These are phyloP conservation scores for Komagataea norvegica DNA, from an alignment of 1,139 yeast genomes.

Conservation along the genomic window DNA sequence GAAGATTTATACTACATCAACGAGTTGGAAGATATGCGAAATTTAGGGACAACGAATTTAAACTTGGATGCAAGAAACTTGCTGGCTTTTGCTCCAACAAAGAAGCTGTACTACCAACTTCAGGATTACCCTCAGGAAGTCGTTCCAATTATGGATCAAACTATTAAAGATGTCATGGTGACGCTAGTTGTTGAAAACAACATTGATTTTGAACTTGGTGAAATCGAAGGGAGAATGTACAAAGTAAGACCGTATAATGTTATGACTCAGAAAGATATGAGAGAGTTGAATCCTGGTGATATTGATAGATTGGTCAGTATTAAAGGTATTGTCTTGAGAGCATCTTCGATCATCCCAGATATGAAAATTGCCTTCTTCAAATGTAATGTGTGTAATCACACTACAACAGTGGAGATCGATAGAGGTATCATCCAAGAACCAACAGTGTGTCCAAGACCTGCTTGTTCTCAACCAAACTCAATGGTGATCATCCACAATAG, in stretches of 20 bases:
- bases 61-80: constrained; percentile 82
- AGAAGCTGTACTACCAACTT: constrained; percentile 76
- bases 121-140: constrained; percentile 95
- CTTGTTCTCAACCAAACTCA: constrained; percentile 79
- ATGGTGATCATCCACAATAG: constrained; percentile 91
- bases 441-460: constrained; percentile 81
- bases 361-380: constrained; percentile 97
- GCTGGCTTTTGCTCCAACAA: constrained; percentile 69
- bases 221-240: constrained; percentile 75
- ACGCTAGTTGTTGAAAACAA: constrained; percentile 64
- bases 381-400: constrained; percentile 93
- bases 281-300: constrained; percentile 93
- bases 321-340: constrained; percentile 84
- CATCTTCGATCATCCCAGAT: constrained; percentile 92
- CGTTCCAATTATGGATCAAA: constrained; percentile 95
- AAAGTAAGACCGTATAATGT: constrained; percentile 86
- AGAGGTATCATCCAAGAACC: constrained; percentile 95
- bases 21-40: constrained; percentile 68
- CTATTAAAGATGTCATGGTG: constrained; percentile 85
- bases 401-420: constrained; percentile 87
- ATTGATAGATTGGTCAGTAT: constrained; percentile 89
- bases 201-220: constrained; percentile 34
- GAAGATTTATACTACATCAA: constrained; percentile 71
- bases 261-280: constrained; percentile 71
- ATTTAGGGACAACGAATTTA: constrained; percentile 73